phyloP scores from a whole-genome alignment of 768 basidiomycete genomes.

The Lepiota brunneoincarnata region DNA sequence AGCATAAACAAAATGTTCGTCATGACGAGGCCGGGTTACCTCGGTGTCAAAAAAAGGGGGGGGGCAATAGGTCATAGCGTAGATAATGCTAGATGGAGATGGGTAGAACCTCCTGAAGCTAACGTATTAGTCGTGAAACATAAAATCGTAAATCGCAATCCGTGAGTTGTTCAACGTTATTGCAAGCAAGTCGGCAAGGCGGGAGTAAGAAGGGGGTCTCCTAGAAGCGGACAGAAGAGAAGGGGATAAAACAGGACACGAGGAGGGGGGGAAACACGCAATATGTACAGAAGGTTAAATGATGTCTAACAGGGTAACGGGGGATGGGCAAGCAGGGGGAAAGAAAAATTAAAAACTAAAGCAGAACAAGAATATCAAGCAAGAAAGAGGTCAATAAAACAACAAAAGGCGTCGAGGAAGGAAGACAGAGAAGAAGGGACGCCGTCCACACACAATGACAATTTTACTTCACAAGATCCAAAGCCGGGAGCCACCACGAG shows the following conservation, averaged over 20 bases:
- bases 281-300: background rate
- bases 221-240: constrained; percentile 3
- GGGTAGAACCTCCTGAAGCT: background rate
- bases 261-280: background rate
- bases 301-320: constrained; percentile 3
- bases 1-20: background rate
- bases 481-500: background rate
- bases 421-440: background rate
- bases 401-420: constrained; percentile 4
- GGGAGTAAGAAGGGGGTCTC: background rate
- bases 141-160: constrained; percentile 1
- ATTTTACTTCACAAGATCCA: background rate
- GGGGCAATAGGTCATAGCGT: constrained; percentile 1
- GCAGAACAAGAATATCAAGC: constrained; percentile 1
- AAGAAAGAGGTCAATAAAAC: constrained; percentile 4
- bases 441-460: background rate
- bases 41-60: too few relatives aligned
- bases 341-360: constrained; percentile 3
- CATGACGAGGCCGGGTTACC: too few relatives aligned
- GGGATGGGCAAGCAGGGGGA: background rate
- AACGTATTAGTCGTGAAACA: constrained; percentile 5
- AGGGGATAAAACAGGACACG: background rate
- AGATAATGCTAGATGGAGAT: background rate
- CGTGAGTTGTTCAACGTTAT: background rate
- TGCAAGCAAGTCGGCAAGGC: background rate